Percentiles rank a stretch among this genome's conserved stretches.
Evolutionary conservation across 768 basidiomycete genomes (phyloP).

Genomic region (Lactarius pseudohatsudake): DNA sequence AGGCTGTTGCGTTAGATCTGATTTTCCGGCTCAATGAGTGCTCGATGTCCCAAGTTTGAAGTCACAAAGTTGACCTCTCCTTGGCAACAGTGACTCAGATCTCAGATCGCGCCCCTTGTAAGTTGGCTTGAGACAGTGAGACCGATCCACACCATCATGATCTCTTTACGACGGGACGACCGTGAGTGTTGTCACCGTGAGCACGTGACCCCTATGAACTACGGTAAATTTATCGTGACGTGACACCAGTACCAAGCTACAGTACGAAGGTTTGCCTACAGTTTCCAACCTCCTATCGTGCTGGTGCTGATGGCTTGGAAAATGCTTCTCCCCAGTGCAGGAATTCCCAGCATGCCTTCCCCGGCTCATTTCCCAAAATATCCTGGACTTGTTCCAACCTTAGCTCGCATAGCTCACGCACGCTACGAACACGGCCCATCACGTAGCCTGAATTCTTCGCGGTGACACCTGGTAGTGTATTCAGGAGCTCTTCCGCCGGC

Average conservation of each 20-base stretch:
- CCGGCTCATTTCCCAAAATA: conserved; percentile 78
- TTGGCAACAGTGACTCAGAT: background rate
- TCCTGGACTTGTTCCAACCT: conserved; percentile 59
- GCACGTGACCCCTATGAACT: background rate
- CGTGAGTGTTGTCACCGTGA: background rate
- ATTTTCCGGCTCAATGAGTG: no score
- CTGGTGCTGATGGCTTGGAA: background rate
- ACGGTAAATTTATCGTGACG: no score
- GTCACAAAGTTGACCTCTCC: background rate
- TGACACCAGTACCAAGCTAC: background rate
- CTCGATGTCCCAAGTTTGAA: background rate
- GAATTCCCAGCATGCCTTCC: conserved; percentile 78
- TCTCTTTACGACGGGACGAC: no score
- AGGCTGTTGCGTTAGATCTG: background rate
- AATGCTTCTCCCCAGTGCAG: conserved; percentile 63
- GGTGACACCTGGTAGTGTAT: conserved; percentile 80
- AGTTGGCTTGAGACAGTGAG: no score
- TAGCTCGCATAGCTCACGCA: conserved; percentile 74
- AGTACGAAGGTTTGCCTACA: background rate
- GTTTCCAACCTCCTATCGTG: background rate
- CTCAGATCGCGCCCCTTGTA: no score
- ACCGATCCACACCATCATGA: no score
- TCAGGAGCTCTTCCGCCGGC: conserved; percentile 79
- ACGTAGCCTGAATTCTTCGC: conserved; percentile 84
- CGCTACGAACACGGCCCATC: conserved; percentile 74